Percentiles rank a stretch among this genome's conserved stretches.
Evolutionary conservation across 2,329 filamentous ascomycete genomes (phyloP).

Genomic region (Xylariaceae sp.): DNA sequence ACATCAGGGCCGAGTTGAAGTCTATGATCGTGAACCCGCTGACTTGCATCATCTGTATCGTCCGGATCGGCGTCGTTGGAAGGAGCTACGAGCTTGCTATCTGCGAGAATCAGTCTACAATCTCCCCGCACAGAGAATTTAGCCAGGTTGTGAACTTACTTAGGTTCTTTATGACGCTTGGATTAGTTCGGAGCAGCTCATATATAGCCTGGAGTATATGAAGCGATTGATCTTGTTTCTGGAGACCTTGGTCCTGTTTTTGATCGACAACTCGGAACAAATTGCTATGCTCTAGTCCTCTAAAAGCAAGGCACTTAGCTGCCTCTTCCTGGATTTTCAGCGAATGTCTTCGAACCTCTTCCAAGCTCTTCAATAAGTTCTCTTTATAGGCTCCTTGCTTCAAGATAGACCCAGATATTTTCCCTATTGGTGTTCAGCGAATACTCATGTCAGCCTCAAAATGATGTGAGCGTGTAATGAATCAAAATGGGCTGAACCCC

Average conservation of each 20-base stretch:
- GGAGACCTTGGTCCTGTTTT: slow-evolving; percentile 3
- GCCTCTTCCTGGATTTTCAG: slow-evolving; percentile 5
- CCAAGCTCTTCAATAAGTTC: slow-evolving; percentile 1
- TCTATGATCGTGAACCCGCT: not conserved
- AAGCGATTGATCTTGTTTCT: not conserved
- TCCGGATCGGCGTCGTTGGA: too few species aligned
- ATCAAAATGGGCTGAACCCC: too few species aligned
- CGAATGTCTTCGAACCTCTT: not conserved
- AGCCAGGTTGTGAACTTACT: not conserved
- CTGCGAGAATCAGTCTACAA: too few species aligned
- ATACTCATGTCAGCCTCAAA: too few species aligned
- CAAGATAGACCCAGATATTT: slow-evolving; percentile 6
- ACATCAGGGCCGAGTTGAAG: not conserved
- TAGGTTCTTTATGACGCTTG: not conserved
- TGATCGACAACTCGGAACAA: not conserved
- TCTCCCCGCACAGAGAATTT: too few species aligned
- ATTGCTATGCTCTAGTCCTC: not conserved
- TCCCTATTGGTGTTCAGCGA: not conserved
- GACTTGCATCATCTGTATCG: not conserved
- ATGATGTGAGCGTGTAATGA: too few species aligned
- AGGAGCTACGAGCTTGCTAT: too few species aligned
- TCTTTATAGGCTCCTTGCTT: slow-evolving; percentile 11
- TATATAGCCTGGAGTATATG: slow-evolving; percentile 1
- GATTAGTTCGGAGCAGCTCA: not conserved
- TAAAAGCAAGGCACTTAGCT: slow-evolving; percentile 2